Evolutionary conservation across 495 filamentous ascomycete genomes (phyloP), one percentile per base, ranked within the genome.

Genomic region (Penicillium soppii): DNA sequence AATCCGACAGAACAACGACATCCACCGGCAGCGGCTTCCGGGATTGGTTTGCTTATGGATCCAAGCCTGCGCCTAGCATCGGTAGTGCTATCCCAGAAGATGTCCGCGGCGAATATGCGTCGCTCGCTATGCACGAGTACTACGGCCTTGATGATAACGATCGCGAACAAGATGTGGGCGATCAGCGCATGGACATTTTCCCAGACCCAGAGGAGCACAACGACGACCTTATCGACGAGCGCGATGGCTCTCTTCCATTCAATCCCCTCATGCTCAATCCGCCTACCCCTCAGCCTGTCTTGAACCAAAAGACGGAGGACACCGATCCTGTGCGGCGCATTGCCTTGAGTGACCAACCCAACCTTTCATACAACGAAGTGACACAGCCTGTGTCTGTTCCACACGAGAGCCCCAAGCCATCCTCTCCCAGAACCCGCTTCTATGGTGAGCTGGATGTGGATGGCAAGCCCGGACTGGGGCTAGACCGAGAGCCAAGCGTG

Each of bases 201-300:
- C 75, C 78, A 49, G 75, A 80, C 54, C 71, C 73, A 35, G 69
- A 71, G 37, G 73, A 79, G 26, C 61, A 74, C 23, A 65, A 71
- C 13, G 56, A 63, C 35, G 71, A 74, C 27, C 58, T 71, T 26
- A 69, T 74, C 8, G 67, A 70, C 15, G 69, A 73, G 23, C 49
- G 47, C 3, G 46, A 52, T 22, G 46, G 55, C 17, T 53, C 45
- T 5, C 60, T 72, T 26, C 69, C 56, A 1, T 71, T 79, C 52
- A 76, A 79, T 52, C 79, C 79, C 0, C 57, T 82, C 17, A 69
- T 70, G 53, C 67, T 80, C 54, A 80, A 81, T 46, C 79, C 79
- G 12, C 79, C 79, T 12, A 79, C 78, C 0, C 77, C 79, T 1
- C 74, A 72, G 23, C 71, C 72, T 10, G 47, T 55, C 32, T 39